Evolutionary conservation across 2,329 filamentous ascomycete genomes (phyloP).

Genomic region (Claviceps pazoutovae): DNA sequence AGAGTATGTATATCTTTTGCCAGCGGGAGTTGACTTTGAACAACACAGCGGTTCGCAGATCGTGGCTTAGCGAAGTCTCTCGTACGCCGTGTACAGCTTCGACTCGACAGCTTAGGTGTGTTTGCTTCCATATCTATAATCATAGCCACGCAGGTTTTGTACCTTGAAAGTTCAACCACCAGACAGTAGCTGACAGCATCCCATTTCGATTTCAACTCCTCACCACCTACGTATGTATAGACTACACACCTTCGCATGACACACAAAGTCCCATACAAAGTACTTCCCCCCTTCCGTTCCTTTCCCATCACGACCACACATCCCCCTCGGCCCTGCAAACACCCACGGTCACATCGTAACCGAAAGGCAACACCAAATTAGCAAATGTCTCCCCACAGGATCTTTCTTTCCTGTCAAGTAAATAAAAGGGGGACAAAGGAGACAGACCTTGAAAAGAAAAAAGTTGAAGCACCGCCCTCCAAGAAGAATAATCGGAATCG

Average conservation of each 20-base stretch:
- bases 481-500: slow-evolving; percentile 14
- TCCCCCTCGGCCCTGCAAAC: neutral
- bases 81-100: too few relatives aligned
- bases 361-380: slow-evolving; percentile 4
- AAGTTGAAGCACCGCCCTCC: slow-evolving; percentile 12
- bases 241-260: neutral
- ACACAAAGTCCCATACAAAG: neutral
- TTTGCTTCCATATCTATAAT: too few relatives aligned
- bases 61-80: too few relatives aligned
- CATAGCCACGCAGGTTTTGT: too few relatives aligned
- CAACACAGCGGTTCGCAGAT: too few relatives aligned
- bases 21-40: too few relatives aligned
- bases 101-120: too few relatives aligned
- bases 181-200: too few relatives aligned
- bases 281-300: neutral
- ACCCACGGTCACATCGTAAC: neutral
- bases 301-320: neutral
- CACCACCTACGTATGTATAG: too few relatives aligned
- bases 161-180: too few relatives aligned
- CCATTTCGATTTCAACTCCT: too few relatives aligned
- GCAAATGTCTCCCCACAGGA: neutral
- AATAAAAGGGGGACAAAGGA: neutral
- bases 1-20: too few relatives aligned
- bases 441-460: slow-evolving; percentile 9
- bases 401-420: neutral